These are phyloP conservation scores for Geotrichum australiense DNA, from an alignment of 1,139 yeast genomes.

Conservation along the genomic window DNA sequence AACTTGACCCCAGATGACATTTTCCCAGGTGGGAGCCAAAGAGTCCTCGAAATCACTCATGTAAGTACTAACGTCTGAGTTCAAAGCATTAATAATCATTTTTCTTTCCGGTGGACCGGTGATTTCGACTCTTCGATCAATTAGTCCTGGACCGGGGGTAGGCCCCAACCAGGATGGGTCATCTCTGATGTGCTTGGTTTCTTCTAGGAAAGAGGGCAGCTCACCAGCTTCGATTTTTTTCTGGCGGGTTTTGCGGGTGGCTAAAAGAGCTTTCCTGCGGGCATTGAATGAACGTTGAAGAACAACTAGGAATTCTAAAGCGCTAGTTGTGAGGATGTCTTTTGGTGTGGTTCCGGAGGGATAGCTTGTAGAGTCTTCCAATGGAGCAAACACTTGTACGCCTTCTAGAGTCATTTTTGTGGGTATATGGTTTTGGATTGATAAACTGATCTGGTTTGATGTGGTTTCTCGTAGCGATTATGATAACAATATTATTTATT, in stretches of 20 bases:
- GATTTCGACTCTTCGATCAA: slow-evolving; percentile 74
- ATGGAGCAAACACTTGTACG: slow-evolving; percentile 14
- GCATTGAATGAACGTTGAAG: slow-evolving; percentile 65
- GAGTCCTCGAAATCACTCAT: slow-evolving; percentile 70
- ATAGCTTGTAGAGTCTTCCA: slow-evolving; percentile 15
- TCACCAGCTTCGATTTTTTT: slow-evolving; percentile 57
- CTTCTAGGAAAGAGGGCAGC: slow-evolving; percentile 66
- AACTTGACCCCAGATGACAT: slow-evolving; percentile 74
- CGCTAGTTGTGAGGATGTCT: slow-evolving; percentile 54
- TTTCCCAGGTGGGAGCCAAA: slow-evolving; percentile 84
- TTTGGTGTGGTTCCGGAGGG: slow-evolving; percentile 17
- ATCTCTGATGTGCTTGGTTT: slow-evolving; percentile 58
- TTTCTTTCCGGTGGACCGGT: slow-evolving; percentile 82
- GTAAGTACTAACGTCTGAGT: slow-evolving; percentile 61
- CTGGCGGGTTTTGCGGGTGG: slow-evolving; percentile 55
- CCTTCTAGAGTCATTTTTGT: slow-evolving; percentile 7
- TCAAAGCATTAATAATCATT: slow-evolving; percentile 67
- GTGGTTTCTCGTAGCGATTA: background rate
- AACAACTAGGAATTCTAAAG: slow-evolving; percentile 64
- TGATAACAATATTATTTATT: background rate
- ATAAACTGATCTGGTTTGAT: too few species aligned
- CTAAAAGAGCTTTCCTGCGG: slow-evolving; percentile 53
- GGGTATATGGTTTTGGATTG: background rate
- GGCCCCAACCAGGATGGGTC: slow-evolving; percentile 76
- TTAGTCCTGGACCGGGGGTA: slow-evolving; percentile 61